A percentile compares a stretch with the other conserved stretches of the same genome.
Evolutionary conservation across 805 yeast species (phyloP).

Genomic region (Kodamaea leandrae): DNA sequence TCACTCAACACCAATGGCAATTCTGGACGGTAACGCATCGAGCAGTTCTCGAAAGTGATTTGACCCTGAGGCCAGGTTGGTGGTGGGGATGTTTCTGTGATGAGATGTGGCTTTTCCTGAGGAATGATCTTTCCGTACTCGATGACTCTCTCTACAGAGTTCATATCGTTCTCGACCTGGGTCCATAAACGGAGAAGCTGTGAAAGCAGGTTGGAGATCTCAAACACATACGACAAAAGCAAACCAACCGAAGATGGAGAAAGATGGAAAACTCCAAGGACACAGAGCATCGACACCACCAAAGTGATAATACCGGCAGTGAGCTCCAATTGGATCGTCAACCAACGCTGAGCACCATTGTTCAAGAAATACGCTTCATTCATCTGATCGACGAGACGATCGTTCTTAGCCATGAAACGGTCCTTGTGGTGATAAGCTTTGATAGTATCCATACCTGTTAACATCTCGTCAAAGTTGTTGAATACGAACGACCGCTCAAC

Average conservation of each 20-base stretch:
- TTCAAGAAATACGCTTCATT: conserved; percentile 66
- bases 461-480: conserved; percentile 66
- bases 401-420: conserved; percentile 49
- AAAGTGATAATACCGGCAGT: conserved; percentile 52
- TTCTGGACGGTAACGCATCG: conserved; percentile 56
- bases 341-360: conserved; percentile 71
- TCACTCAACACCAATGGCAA: conserved; percentile 57
- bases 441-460: conserved; percentile 65
- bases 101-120: conserved; percentile 61
- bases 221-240: conserved; percentile 58
- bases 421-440: conserved; percentile 51
- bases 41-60: conserved; percentile 48
- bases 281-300: conserved; percentile 57
- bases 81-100: conserved; percentile 43
- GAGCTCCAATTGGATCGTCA: conserved; percentile 58
- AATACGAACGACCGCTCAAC: conserved; percentile 67
- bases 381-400: conserved; percentile 51
- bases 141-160: conserved; percentile 68
- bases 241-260: conserved; percentile 66
- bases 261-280: conserved; percentile 56
- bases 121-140: conserved; percentile 60
- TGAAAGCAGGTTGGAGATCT: conserved; percentile 54
- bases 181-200: conserved; percentile 63
- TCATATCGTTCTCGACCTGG: conserved; percentile 73
- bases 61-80: conserved; percentile 53